Evolutionary conservation across 202 grass and related monocot genomes (phyloP).

Genomic region (Setaria italica): DNA sequence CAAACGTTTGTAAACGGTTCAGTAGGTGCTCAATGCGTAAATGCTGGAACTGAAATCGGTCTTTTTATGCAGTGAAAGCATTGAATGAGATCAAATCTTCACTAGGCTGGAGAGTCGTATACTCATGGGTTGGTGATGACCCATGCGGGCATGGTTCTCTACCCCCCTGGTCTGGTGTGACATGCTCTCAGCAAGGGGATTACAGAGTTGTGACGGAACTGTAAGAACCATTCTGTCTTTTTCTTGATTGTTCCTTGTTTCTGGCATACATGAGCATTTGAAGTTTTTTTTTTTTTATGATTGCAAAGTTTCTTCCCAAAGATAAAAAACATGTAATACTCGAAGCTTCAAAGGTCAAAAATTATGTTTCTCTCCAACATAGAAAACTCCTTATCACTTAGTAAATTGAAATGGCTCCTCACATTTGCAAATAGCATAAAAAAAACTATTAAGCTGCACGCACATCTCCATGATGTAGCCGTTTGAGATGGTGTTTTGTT

Average conservation of each 20-base stretch:
- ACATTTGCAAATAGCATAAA: background rate
- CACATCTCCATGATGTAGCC: background rate
- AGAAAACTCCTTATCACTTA: background rate
- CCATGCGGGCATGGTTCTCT: slow-evolving; percentile 89
- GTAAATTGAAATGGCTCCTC: background rate
- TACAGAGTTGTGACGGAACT: slow-evolving; percentile 98
- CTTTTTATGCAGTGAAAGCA: slow-evolving; percentile 85
- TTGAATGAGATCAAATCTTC: slow-evolving; percentile 95
- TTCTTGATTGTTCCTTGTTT: slow-evolving; percentile 29
- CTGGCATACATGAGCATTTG: slow-evolving; percentile 11
- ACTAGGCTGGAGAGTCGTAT: slow-evolving; percentile 95
- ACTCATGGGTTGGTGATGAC: slow-evolving; percentile 95
- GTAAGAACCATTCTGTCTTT: slow-evolving; percentile 55
- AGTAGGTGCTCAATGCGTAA: background rate
- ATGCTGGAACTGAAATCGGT: slow-evolving; percentile 4
- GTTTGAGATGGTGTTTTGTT: background rate
- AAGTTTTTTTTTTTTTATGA: background rate
- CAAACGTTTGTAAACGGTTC: background rate
- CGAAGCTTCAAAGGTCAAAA: background rate
- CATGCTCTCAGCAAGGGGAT: slow-evolving; percentile 92
- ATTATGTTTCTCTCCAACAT: background rate
- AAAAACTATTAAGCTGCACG: background rate
- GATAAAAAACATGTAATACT: background rate
- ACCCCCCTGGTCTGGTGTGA: slow-evolving; percentile 97
- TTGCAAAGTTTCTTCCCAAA: background rate